A percentile compares a stretch with the other conserved stretches of the same genome.
These are phyloP conservation scores for Acer yangbiense DNA, from an alignment of 345 rosid species.

Conservation along the genomic window DNA sequence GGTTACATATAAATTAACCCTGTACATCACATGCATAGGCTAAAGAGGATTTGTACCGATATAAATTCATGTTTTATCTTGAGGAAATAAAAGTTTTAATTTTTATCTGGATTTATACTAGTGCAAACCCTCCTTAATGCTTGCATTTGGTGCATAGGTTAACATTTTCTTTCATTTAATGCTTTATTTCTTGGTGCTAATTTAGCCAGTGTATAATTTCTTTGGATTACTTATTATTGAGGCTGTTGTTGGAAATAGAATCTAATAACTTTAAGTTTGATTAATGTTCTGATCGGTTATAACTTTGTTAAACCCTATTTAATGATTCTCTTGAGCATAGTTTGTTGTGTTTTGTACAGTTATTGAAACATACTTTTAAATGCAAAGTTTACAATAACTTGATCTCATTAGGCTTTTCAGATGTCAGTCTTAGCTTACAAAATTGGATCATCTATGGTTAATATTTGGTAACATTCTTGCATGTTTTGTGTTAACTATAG, in stretches of 20 bases:
- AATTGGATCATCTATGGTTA: neutral
- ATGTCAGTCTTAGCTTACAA: neutral
- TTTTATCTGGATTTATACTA: no score
- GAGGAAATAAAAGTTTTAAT: no score
- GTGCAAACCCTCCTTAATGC: no score
- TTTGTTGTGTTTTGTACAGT: neutral
- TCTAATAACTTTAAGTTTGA: neutral
- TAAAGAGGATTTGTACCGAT: no score
- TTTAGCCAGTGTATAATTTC: neutral
- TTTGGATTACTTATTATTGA: neutral
- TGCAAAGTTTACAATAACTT: neutral
- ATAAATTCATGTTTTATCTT: no score
- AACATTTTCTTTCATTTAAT: no score
- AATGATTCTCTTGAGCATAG: neutral
- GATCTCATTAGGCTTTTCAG: neutral
- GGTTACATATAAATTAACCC: no score
- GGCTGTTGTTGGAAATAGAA: no score
- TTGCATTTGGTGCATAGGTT: no score
- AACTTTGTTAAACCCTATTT: neutral
- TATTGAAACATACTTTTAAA: neutral
- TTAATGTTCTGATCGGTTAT: no score
- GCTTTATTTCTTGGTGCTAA: no score
- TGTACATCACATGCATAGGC: no score
- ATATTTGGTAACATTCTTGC: slow-evolving; percentile 1
- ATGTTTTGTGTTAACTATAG: slow-evolving; percentile 31